phyloP scores from a whole-genome alignment of 768 basidiomycete genomes.

The Tricholoma flavovirens region DNA sequence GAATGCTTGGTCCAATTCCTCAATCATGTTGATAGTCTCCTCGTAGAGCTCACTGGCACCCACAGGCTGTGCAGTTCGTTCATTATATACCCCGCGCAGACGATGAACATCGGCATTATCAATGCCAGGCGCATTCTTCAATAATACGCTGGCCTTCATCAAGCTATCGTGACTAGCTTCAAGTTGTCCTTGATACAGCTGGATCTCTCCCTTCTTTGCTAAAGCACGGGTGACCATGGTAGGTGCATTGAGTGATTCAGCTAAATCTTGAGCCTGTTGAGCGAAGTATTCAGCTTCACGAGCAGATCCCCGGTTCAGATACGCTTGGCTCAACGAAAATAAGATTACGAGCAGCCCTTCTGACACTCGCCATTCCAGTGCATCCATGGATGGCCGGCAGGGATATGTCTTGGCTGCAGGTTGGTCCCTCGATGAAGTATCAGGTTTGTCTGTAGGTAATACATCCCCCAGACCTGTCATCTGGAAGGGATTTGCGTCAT shows the following conservation, averaged over 20 bases:
- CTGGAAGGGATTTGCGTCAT: slow-evolving; percentile 57
- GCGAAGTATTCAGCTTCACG: slow-evolving; percentile 84
- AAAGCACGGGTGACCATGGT: slow-evolving; percentile 61
- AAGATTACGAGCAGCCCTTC: slow-evolving; percentile 64
- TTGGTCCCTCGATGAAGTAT: slow-evolving; percentile 14
- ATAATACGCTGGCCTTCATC: slow-evolving; percentile 38
- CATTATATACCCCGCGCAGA: slow-evolving; percentile 49
- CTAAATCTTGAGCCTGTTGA: slow-evolving; percentile 70
- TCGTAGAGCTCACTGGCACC: slow-evolving; percentile 52
- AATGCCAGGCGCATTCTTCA: slow-evolving; percentile 43
- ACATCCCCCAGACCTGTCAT: slow-evolving; percentile 39
- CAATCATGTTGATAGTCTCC: slow-evolving; percentile 51
- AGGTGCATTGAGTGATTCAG: slow-evolving; percentile 60
- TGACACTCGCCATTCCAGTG: slow-evolving; percentile 71
- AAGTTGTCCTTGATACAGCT: slow-evolving; percentile 55
- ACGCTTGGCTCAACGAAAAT: slow-evolving; percentile 58
- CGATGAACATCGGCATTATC: slow-evolving; percentile 56
- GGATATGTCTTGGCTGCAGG: slow-evolving; percentile 19
- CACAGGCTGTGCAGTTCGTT: slow-evolving; percentile 31
- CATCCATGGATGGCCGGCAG: slow-evolving; percentile 38
- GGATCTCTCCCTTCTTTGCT: slow-evolving; percentile 62
- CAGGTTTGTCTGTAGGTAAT: slow-evolving; percentile 25
- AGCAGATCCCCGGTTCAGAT: slow-evolving; percentile 71
- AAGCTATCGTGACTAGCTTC: slow-evolving; percentile 54
- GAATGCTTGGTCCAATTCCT: slow-evolving; percentile 55